A percentile compares a stretch with the other conserved stretches of the same genome.
These are phyloP conservation scores for Triadica sebifera DNA, from an alignment of 345 rosid genomes.

Conservation along the genomic window DNA sequence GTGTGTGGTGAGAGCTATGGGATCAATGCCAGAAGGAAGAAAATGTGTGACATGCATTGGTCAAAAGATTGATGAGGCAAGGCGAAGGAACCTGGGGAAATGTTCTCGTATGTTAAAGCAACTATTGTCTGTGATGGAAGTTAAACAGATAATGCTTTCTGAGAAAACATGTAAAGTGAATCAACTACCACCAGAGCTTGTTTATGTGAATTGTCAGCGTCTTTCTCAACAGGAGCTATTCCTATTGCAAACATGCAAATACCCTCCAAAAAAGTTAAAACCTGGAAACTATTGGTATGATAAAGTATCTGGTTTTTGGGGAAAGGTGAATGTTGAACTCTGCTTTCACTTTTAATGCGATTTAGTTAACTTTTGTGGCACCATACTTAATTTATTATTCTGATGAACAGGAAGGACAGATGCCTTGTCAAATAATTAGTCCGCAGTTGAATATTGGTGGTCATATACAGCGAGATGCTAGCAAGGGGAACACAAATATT, in stretches of 20 bases:
- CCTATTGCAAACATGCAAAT: slow-evolving; percentile 51
- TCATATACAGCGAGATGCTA: slow-evolving; percentile 38
- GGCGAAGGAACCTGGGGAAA: slow-evolving; percentile 55
- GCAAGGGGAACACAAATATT: slow-evolving; percentile 73
- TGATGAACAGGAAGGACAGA: slow-evolving; percentile 62
- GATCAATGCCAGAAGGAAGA: slow-evolving; percentile 91
- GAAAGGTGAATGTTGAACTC: slow-evolving; percentile 56
- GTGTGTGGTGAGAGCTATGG: slow-evolving; percentile 83
- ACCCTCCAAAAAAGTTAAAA: slow-evolving; percentile 70
- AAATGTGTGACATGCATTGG: slow-evolving; percentile 77
- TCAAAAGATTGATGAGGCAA: slow-evolving; percentile 58
- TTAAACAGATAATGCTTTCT: slow-evolving; percentile 51
- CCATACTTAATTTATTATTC: slow-evolving; percentile 18
- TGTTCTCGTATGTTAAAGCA: slow-evolving; percentile 59
- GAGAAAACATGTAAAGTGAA: slow-evolving; percentile 61
- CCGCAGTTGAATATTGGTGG: slow-evolving; percentile 54
- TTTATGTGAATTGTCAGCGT: slow-evolving; percentile 51
- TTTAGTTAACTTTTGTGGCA: slow-evolving; percentile 7
- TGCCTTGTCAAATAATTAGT: slow-evolving; percentile 76
- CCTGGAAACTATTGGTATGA: slow-evolving; percentile 93
- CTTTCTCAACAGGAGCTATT: slow-evolving; percentile 51
- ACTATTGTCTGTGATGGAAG: slow-evolving; percentile 45
- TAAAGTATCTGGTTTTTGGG: slow-evolving; percentile 80
- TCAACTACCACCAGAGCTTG: slow-evolving; percentile 65
- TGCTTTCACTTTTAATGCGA: not conserved